Base-by-base conservation (phyloP, 768 basidiomycete genomes). In the Mycena sanguinolenta region DNA sequence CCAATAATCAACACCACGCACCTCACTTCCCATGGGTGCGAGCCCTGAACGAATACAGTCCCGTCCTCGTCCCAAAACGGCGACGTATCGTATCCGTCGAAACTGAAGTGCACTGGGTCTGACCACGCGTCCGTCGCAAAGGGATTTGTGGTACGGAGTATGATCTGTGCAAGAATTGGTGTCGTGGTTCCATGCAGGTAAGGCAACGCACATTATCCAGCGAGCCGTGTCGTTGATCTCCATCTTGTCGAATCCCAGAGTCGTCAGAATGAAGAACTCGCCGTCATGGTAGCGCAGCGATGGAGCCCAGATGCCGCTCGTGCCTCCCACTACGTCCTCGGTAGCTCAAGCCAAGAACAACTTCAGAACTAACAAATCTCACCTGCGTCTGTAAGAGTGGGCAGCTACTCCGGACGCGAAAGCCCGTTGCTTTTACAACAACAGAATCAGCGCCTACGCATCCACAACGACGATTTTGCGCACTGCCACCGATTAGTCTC, bases 51-150 rank as follows among this genome's bases (percentile, higher is more conserved):
- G 42, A 79, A 82, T 4, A 75, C 63, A 38, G 77, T 76, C 25
- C 80, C 80, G 28, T 79, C 77, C 32, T 70, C 63, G 50, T 78
- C 77, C 79, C 80, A 82, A 70, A 79, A 82, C 27, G 75, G 76
- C 3, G 79, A 80, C 2, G 77, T 75, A 59, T 82, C 81, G 66
- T 81, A 82, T 0, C 81, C 81, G 58, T 73, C 73, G 59, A 81
- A 81, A n/a, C 65, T 21, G 63, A 82, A 81, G 60, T 79, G 80
- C 30, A 76, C 72, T 4, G 81, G 75, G 58, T 79, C 75, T 10
- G 78, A 79, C 81, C 81, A 82, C 23, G 76, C 71, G 49, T 75
- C 46, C 2, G 55, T 25, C 16, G 67, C 59, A 52, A 75, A 78
- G 7, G 75, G 76, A 50, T 78, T 71, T 49, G 63, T 66, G 23